Evolutionary conservation across 2,329 filamentous ascomycete genomes (phyloP).

Genomic region (Colletotrichum ledebouriae): DNA sequence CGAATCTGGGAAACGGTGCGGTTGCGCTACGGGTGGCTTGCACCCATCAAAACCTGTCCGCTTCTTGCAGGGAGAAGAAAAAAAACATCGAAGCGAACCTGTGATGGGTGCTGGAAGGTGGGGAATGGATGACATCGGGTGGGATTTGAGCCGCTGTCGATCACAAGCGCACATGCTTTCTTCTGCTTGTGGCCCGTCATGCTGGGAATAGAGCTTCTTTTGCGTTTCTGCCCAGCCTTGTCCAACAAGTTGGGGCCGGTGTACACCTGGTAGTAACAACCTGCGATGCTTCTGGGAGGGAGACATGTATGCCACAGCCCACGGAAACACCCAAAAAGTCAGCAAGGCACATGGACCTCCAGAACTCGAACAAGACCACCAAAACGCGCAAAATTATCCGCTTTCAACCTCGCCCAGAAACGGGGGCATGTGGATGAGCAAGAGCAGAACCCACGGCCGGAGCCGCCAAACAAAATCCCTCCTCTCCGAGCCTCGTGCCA

Average conservation of each 20-base stretch:
- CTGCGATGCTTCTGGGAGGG: neutral
- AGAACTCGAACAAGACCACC: constrained; percentile 19
- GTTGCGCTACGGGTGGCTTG: no score
- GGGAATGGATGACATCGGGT: constrained; percentile 3
- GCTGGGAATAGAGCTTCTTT: no score
- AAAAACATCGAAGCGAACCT: neutral
- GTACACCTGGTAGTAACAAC: no score
- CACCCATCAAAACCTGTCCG: no score
- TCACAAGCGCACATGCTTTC: constrained; percentile 26
- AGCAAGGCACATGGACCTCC: constrained; percentile 30
- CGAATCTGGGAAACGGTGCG: neutral
- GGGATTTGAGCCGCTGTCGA: constrained; percentile 38
- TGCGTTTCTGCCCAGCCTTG: no score
- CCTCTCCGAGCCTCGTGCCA: constrained; percentile 21
- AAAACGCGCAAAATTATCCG: neutral
- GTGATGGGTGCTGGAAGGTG: constrained; percentile 32
- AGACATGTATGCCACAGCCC: constrained; percentile 34
- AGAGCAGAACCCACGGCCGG: constrained; percentile 13
- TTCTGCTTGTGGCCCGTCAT: constrained; percentile 1
- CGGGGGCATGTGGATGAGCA: constrained; percentile 13
- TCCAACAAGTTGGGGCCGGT: no score
- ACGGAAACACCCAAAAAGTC: constrained; percentile 11
- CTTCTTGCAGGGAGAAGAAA: constrained; percentile 1
- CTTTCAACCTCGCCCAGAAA: neutral
- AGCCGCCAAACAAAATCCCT: constrained; percentile 2